Conservation (phyloP, 192 early-diverging fungal species). For the Dimargaris cristalligena region DNA sequence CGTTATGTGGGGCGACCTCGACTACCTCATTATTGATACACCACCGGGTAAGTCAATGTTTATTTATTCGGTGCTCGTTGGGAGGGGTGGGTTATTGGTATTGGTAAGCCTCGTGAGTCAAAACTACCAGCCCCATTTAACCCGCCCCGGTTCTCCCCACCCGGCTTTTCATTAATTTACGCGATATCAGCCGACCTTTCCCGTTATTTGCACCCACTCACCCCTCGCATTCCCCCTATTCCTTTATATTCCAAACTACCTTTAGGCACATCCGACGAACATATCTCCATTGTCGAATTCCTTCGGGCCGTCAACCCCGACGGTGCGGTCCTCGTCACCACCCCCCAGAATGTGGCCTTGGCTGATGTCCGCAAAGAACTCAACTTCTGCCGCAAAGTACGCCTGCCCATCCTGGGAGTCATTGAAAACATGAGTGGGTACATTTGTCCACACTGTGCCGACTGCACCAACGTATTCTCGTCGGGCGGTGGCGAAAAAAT, state of each 20-base stretch:
- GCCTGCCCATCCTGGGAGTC: slow-evolving; percentile 74
- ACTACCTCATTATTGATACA: slow-evolving; percentile 91
- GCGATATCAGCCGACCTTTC: too few species aligned
- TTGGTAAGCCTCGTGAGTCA: too few species aligned
- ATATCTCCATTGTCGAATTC: slow-evolving; percentile 82
- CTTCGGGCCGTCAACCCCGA: slow-evolving; percentile 63
- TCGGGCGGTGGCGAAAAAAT: slow-evolving; percentile 83
- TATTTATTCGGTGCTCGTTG: too few species aligned
- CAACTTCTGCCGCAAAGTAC: slow-evolving; percentile 86
- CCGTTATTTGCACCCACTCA: too few species aligned
- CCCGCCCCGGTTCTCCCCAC: too few species aligned
- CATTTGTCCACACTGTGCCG: slow-evolving; percentile 72
- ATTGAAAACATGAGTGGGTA: slow-evolving; percentile 98
- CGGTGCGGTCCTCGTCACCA: slow-evolving; percentile 90
- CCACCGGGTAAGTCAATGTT: slow-evolving; percentile 49
- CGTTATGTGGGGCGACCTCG: slow-evolving; percentile 91
- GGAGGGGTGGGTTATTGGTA: not conserved
- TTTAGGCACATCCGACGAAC: slow-evolving; percentile 87
- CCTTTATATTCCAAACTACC: too few species aligned
- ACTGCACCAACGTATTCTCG: slow-evolving; percentile 81
- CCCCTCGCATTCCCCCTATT: too few species aligned
- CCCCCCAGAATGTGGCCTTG: slow-evolving; percentile 75
- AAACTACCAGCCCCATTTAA: too few species aligned
- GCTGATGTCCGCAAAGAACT: slow-evolving; percentile 96
- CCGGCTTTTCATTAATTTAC: too few species aligned